phyloP scores from a whole-genome alignment of 306 rosid genomes.

The Corylus heterophylla region DNA sequence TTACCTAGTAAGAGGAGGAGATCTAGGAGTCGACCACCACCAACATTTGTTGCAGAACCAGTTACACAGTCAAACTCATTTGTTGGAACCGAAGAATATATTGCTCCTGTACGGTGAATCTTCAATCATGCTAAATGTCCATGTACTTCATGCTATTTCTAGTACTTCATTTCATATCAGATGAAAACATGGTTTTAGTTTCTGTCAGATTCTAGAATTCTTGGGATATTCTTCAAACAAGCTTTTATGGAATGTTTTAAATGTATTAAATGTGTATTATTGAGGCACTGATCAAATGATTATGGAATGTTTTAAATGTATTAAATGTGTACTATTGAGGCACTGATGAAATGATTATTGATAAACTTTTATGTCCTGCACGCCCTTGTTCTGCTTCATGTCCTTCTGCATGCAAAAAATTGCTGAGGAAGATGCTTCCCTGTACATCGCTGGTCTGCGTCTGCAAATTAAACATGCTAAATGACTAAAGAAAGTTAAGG shows the following conservation, averaged over 20 bases:
- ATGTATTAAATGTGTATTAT: background rate
- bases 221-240: background rate
- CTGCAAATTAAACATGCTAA: background rate
- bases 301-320: background rate
- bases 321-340: background rate
- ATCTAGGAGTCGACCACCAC: constrained; percentile 66
- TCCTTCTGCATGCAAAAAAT: background rate
- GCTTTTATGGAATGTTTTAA: background rate
- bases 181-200: background rate
- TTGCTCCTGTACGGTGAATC: constrained; percentile 85
- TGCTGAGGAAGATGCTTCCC: background rate
- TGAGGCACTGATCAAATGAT: background rate
- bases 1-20: constrained; percentile 43
- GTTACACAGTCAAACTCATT: constrained; percentile 72
- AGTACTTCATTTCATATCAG: background rate
- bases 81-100: constrained; percentile 97
- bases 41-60: constrained; percentile 80
- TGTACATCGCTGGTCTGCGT: background rate
- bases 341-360: background rate
- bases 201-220: constrained; percentile 4
- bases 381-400: background rate
- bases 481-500: background rate
- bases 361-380: background rate
- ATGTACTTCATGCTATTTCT: constrained; percentile 7
- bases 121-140: constrained; percentile 28